Evolutionary conservation across 2,329 filamentous ascomycete species (phyloP).

Genomic region (Basipetospora chlamydospora): DNA sequence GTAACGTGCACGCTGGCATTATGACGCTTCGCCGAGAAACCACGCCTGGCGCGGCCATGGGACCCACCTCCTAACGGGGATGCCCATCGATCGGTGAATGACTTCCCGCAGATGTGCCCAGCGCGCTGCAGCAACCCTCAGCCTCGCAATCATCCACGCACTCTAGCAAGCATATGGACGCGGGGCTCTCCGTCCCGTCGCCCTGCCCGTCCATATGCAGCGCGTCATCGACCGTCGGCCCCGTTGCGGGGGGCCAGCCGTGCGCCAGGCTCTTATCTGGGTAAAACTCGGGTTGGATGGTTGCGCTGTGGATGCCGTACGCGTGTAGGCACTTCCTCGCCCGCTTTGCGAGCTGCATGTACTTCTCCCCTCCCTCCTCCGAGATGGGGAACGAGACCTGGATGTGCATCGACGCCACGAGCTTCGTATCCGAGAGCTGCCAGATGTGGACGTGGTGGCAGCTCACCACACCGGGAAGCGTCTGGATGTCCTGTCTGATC

Average conservation of each 20-base stretch:
- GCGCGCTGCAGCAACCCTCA: constrained; percentile 24
- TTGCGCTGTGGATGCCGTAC: constrained; percentile 92
- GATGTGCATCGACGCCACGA: constrained; percentile 85
- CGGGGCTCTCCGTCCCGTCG: constrained; percentile 14
- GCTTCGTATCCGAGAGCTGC: constrained; percentile 90
- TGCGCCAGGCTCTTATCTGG: constrained; percentile 31
- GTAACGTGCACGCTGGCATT: too few relatives aligned
- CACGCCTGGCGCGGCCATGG: too few relatives aligned
- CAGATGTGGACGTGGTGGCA: constrained; percentile 96
- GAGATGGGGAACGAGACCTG: constrained; percentile 84
- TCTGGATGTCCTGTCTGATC: constrained; percentile 81
- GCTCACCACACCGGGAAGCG: constrained; percentile 70
- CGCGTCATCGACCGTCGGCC: too few relatives aligned
- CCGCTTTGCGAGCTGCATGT: constrained; percentile 78
- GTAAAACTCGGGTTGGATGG: constrained; percentile 87
- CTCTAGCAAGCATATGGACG: constrained; percentile 32
- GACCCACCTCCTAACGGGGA: constrained; percentile 3
- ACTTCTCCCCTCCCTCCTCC: constrained; percentile 60
- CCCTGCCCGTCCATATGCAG: constrained; percentile 20
- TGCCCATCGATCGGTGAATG: constrained; percentile 6
- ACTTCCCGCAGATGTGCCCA: constrained; percentile 5
- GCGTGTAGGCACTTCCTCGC: constrained; percentile 82
- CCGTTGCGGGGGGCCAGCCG: too few relatives aligned
- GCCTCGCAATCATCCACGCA: constrained; percentile 33
- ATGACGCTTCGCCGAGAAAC: too few relatives aligned